Conservation (phyloP, 495 filamentous ascomycete genomes). For the Tuber indicum region DNA sequence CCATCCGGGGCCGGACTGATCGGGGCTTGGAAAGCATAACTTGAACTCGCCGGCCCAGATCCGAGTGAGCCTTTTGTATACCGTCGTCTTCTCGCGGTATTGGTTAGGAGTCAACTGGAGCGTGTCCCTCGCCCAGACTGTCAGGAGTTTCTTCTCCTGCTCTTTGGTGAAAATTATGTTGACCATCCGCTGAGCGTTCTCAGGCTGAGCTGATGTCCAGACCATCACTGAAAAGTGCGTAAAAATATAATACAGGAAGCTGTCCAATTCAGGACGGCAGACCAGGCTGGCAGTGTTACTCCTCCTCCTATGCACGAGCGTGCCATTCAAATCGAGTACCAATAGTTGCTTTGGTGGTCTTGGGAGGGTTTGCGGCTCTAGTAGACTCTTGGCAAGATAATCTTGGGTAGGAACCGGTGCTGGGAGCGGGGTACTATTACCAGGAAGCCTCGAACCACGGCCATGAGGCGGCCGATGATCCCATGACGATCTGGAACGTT, state of each 20-base stretch:
- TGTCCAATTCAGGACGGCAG: constrained; percentile 54
- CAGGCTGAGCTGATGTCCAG: constrained; percentile 76
- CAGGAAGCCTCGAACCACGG: not conserved
- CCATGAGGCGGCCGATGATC: not conserved
- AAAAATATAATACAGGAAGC: constrained; percentile 64
- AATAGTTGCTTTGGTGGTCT: constrained; percentile 56
- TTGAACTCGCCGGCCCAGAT: constrained; percentile 62
- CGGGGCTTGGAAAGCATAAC: constrained; percentile 46
- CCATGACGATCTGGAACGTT: not conserved
- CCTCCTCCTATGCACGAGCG: constrained; percentile 62
- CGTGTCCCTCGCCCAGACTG: constrained; percentile 72
- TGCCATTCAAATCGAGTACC: constrained; percentile 90
- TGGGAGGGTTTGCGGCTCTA: constrained; percentile 27
- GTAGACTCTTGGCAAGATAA: constrained; percentile 44
- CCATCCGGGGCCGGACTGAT: constrained; percentile 48
- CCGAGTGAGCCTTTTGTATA: constrained; percentile 72
- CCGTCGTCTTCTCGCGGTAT: constrained; percentile 65
- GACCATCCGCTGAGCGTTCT: constrained; percentile 62
- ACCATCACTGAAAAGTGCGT: constrained; percentile 69
- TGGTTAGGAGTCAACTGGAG: constrained; percentile 60
- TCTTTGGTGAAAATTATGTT: constrained; percentile 48
- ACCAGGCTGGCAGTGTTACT: constrained; percentile 29
- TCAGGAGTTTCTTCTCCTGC: constrained; percentile 51
- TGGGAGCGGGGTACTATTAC: not conserved
- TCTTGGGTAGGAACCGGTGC: constrained; percentile 44